Evolutionary conservation across 176 grass and related monocot species (phyloP), one percentile per base, ranked within the genome.

Genomic region (Paspalum vaginatum): DNA sequence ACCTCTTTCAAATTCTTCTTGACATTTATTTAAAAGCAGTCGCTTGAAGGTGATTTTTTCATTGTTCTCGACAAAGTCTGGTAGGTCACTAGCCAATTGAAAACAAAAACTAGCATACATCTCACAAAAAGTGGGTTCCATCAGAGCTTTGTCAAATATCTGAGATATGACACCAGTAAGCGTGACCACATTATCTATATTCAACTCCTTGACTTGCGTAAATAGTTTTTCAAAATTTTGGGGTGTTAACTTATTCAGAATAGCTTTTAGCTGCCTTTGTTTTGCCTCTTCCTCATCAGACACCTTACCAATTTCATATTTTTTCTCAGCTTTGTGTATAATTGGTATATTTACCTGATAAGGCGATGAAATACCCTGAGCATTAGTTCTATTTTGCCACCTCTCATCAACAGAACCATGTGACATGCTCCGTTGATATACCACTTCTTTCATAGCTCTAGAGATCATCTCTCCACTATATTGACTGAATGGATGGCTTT

Each of bases 111-210:
- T 85, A 47, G 93, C 90, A 79, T 97, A 93, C 93, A 93, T 97
- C 72, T 97, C 93, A 89, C 93, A 93, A 60, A 97, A 97, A 10
- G 93, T 97, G 9, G 93, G 93, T 73, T 97, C 90, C 93, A 85
- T 97, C 62, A 97, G 85, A n/a, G 93, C 93, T 81, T 97, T 97
- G 85, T 97, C 90, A 88, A 97, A 97, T 76, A 97, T 93, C 77
- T 97, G 93, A 59, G 88, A 89, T 80, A 97, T 97, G 61, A 93
- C 86, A 45, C 93, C 88, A 44, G 38, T 86, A 63, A 97, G 85
- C 55, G 93, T 97, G 46, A 37, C 53, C 25, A 85, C 62, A 37
- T 65, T 97, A 72, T 97, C 93, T 7, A 97, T 93, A 65, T 93
- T 97, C 70, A 93, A 76, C 18, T 66, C 77, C 73, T 93, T 93